Conservation (phyloP, 805 yeast genomes). For the Metschnikowia gelsemii region DNA sequence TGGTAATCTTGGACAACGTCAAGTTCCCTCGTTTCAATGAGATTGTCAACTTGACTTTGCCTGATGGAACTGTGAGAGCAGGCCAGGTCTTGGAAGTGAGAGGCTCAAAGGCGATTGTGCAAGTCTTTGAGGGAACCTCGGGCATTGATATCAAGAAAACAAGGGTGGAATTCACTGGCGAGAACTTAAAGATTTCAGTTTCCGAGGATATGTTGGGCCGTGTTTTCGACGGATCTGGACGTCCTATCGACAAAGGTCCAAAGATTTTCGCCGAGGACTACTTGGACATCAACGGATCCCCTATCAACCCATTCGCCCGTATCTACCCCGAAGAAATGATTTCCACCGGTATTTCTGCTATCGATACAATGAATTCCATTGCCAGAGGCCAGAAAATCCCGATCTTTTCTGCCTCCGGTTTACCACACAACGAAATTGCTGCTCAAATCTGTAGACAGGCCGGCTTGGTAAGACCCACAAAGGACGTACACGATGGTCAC, state of each 20-base stretch:
- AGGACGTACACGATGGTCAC: slow-evolving; percentile 99
- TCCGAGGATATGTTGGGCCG: slow-evolving; percentile 97
- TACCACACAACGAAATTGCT: slow-evolving; percentile 99
- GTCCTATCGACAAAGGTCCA: slow-evolving; percentile 98
- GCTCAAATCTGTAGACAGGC: slow-evolving; percentile 99
- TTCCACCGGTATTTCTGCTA: slow-evolving; percentile 97
- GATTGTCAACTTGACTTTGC: slow-evolving; percentile 93
- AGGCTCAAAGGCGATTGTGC: slow-evolving; percentile 96
- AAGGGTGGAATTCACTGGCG: slow-evolving; percentile 94
- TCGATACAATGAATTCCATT: slow-evolving; percentile 98
- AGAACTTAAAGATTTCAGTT: slow-evolving; percentile 88
- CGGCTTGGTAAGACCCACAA: slow-evolving; percentile 97
- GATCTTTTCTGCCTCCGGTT: slow-evolving; percentile 97
- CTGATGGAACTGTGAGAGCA: slow-evolving; percentile 92
- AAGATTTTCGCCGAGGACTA: slow-evolving; percentile 98
- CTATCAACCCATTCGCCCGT: slow-evolving; percentile 97
- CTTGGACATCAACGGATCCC: slow-evolving; percentile 97
- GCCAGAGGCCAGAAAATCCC: slow-evolving; percentile 99
- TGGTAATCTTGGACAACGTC: slow-evolving; percentile 64
- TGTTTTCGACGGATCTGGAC: slow-evolving; percentile 98
- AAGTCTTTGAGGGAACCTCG: slow-evolving; percentile 98
- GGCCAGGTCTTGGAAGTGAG: slow-evolving; percentile 98
- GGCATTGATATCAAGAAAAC: slow-evolving; percentile 99
- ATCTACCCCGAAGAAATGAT: slow-evolving; percentile 99
- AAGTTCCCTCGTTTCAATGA: slow-evolving; percentile 77